Base-by-base conservation (phyloP, 495 filamentous ascomycete genomes). In the Tuber melanosporum region DNA sequence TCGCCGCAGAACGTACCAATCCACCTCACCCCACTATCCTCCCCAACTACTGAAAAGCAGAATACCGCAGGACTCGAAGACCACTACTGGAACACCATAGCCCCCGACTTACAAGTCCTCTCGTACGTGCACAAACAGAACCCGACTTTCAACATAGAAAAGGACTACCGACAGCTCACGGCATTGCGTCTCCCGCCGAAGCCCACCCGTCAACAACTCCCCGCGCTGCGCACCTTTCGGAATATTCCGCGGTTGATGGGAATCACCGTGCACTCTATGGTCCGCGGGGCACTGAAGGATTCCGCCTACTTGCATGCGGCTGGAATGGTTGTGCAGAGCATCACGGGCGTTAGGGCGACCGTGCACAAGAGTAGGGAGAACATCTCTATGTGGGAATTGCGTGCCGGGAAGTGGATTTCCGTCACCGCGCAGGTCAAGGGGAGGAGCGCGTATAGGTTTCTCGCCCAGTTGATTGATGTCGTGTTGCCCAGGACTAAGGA, bases 401-500 rank as follows among this genome's bases (percentile, higher is more conserved):
- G 85, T 47, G 83, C 84, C 82, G 86, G 87, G 72, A 90, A 87
- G 85, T 88, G 87, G 43, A 86, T 90, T 73, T 89, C 86, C 81
- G 90, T 89, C 84, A 95, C 88, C 86, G 90, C 89, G 39, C 89
- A 92, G 57, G 83, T 98, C 70, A 85, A 87, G 45, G 92, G 93
- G 22, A 91, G 95, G 84, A 89, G 91, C 72, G 94, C 97, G 83
- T 94, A 92, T 77, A 89, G 96, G 83, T 98, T 98, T 84, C 79
- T 99, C 62, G 90, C 92, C 72, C 94, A 94, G 86, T 84, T 91
- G 79, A 87, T 97, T 57, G 91, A 97, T 85, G 86, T 98, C 7
- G 96, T 99, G 12, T 87, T 98, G 83, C 95, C 95, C 72, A 91
- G 90, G 81, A 94, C 98, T 81, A 99, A 98, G 87, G 95, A 99